Conservation (phyloP, 2,329 filamentous ascomycete species). For the Fusarium protoensiforme region DNA sequence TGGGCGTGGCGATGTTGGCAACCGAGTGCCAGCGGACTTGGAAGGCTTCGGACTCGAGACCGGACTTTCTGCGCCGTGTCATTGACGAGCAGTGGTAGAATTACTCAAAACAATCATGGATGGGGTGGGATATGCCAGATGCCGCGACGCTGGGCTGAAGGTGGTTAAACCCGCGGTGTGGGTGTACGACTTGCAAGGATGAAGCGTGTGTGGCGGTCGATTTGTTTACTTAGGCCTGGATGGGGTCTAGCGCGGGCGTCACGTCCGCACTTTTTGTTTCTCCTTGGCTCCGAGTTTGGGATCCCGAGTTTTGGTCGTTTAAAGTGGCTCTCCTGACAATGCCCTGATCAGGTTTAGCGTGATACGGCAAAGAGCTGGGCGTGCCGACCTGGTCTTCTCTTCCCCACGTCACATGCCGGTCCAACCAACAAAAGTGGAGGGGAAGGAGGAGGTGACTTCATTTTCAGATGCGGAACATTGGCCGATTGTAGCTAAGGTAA, state of each 20-base stretch:
- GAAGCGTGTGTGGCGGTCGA: conserved; percentile 17
- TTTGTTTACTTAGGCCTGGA: conserved; percentile 47
- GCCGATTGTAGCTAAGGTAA: conserved; percentile 27
- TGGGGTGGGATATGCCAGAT: conserved; percentile 36
- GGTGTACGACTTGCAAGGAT: conserved; percentile 32
- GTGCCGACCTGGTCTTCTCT: conserved; percentile 6
- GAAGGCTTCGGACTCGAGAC: conserved; percentile 41
- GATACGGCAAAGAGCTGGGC: conserved; percentile 6
- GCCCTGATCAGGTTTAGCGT: conserved; percentile 11
- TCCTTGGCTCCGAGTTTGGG: conserved; percentile 32
- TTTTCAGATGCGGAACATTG: conserved; percentile 39
- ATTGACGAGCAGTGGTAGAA: conserved; percentile 40
- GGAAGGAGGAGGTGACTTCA: conserved; percentile 37
- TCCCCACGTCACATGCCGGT: conserved; percentile 43
- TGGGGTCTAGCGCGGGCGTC: conserved; percentile 34
- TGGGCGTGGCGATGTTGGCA: conserved; percentile 50
- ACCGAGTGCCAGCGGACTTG: conserved; percentile 51
- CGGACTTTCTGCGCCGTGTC: conserved; percentile 43
- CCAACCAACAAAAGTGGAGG: conserved; percentile 4
- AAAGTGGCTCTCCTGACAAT: conserved; percentile 18
- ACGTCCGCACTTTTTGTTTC: conserved; percentile 38
- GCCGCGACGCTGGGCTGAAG: conserved; percentile 10
- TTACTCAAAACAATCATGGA: conserved; percentile 17
- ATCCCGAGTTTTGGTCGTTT: conserved; percentile 7
- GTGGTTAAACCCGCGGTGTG: conserved; percentile 29